phyloP scores from a whole-genome alignment of 495 filamentous ascomycete species.

The Hypoxylon subgilvum region DNA sequence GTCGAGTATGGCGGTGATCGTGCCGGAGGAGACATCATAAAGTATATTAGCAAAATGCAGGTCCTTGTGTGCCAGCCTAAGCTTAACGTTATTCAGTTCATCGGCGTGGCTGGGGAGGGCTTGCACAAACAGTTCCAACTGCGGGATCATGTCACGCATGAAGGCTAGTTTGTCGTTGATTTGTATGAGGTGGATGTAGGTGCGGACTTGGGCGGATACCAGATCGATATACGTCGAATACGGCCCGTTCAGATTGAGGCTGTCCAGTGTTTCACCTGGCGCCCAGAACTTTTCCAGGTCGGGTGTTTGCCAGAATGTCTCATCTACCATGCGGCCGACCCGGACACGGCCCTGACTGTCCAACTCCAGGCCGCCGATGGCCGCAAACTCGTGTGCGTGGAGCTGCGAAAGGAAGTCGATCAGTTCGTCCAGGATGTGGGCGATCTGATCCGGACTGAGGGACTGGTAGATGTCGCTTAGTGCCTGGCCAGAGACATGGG shows the following conservation, averaged over 20 bases:
- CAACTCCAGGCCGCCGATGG: constrained; percentile 33
- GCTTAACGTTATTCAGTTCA: constrained; percentile 36
- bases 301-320: constrained; percentile 43
- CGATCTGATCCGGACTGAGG: constrained; percentile 21
- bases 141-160: constrained; percentile 34
- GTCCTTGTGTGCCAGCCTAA: constrained; percentile 47
- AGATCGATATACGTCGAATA: constrained; percentile 32
- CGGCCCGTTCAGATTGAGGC: constrained; percentile 33
- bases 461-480: constrained; percentile 38
- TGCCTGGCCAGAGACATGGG: constrained; percentile 32
- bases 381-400: constrained; percentile 31
- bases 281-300: constrained; percentile 40
- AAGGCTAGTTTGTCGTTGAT: constrained; percentile 32
- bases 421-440: constrained; percentile 39
- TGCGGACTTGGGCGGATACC: constrained; percentile 22
- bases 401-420: constrained; percentile 40
- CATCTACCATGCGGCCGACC: constrained; percentile 35
- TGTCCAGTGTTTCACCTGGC: constrained; percentile 27
- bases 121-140: constrained; percentile 26
- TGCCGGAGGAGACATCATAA: constrained; percentile 31
- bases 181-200: constrained; percentile 36
- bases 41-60: constrained; percentile 49
- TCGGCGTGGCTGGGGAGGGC: background rate
- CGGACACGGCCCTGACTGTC: background rate
- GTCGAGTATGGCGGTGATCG: constrained; percentile 47